Evolutionary conservation across 305 asterid species (phyloP), one percentile per base, ranked within the genome.

Genomic region (Fraxinus greggii): DNA sequence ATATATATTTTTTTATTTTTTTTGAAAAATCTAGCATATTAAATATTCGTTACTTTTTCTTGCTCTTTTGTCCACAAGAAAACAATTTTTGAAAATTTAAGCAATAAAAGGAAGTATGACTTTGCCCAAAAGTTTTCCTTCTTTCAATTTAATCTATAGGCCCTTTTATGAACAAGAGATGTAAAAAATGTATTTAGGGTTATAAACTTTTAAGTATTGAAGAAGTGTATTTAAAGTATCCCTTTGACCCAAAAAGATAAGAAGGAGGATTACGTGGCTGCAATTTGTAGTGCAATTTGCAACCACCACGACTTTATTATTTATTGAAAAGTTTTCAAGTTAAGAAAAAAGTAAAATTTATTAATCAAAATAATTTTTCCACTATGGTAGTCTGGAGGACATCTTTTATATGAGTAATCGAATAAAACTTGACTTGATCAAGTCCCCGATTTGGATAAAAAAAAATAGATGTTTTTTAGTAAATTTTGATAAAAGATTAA

Each of bases 201-300:
- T 38, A 38, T 54, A 45, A 3, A 45, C n/a, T 45, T 45, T 3
- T 38, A 0, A 38, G 13, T 7, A 36, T 36, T 36, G 4, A 40
- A 40, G 17, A 51, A 51, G 61, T 13, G 21, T n/a, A 51, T 51
- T 17, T 51, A 4, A 69, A 54, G 73, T 56, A 12, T 36, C 84
- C 88, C 0, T 76, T 73, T 70, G 67, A 80, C 28, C 42, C 83
- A 81, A 84, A 70, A 81, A 80, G 35, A 56, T 42, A 35, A 45
- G 19, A 56, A 70, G 5, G 21, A 70, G 3, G 36, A 56, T 6
- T 36, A 86, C 81, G 87, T 84, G 92, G 88, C 85, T 38, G 48
- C 48, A 40, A 40, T 40, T 40, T 9, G 48, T 5, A 40, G 1
- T 8, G 56, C 45, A 74, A 73, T 78, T 45, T 29, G 78, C 77